These are phyloP conservation scores for Puccinia novopanici DNA, from an alignment of 1,284 basidiomycete species.

Conservation along the genomic window DNA sequence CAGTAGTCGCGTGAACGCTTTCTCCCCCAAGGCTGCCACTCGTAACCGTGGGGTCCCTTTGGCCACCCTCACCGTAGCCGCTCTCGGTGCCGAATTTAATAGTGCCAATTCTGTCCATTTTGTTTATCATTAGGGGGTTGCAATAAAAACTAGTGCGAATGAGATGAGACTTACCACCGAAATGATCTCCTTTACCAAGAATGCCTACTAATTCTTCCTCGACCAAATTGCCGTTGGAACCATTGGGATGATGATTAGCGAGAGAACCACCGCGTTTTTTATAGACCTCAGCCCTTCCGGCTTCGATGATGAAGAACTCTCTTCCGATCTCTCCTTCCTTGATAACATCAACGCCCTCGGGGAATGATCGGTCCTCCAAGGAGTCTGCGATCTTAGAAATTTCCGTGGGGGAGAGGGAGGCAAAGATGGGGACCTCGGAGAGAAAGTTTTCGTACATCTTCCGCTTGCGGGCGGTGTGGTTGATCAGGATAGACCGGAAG, in stretches of 20 bases:
- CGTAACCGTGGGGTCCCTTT: constrained; percentile 67
- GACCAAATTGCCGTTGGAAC: constrained; percentile 54
- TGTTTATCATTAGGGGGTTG: not conserved
- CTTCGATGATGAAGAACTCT: constrained; percentile 95
- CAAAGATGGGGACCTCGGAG: constrained; percentile 82
- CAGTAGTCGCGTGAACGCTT: constrained; percentile 89
- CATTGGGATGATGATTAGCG: constrained; percentile 60
- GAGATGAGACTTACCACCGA: constrained; percentile 74
- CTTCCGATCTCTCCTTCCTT: constrained; percentile 90
- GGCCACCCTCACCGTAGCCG: constrained; percentile 86
- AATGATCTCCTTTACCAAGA: constrained; percentile 90
- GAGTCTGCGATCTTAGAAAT: constrained; percentile 96
- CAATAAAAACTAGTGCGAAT: constrained; percentile 17
- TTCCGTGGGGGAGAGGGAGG: constrained; percentile 80
- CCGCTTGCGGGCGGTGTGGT: constrained; percentile 75
- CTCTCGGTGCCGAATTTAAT: constrained; percentile 79
- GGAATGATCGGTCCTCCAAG: constrained; percentile 77
- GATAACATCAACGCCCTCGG: constrained; percentile 82
- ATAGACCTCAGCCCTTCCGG: constrained; percentile 82
- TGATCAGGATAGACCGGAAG: constrained; percentile 93
- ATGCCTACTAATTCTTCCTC: constrained; percentile 68
- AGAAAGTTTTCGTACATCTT: constrained; percentile 96
- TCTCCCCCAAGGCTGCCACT: constrained; percentile 88
- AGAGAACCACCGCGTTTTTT: constrained; percentile 63
- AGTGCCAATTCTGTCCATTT: constrained; percentile 71